Percentiles rank a stretch among this genome's conserved stretches.
phyloP scores from a whole-genome alignment of 768 basidiomycete genomes.

The Leccinum ochraceum region DNA sequence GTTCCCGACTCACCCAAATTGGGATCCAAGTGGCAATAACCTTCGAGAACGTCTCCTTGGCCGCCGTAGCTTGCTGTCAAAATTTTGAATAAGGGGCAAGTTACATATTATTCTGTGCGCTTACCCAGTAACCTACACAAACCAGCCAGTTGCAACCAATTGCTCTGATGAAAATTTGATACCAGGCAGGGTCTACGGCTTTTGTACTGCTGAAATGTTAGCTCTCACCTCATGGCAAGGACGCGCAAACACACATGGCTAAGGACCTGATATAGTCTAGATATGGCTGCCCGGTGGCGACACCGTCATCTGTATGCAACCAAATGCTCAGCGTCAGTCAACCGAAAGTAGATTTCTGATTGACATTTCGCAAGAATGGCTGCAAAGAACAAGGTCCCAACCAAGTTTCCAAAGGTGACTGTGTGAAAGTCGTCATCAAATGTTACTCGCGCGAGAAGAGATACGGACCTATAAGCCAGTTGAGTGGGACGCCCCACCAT shows the following conservation, averaged over 20 bases:
- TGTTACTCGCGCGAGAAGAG: background rate
- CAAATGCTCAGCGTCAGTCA: background rate
- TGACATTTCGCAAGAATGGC: slow-evolving; percentile 67
- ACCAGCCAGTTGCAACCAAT: slow-evolving; percentile 82
- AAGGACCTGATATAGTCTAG: slow-evolving; percentile 50
- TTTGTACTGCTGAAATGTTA: slow-evolving; percentile 46
- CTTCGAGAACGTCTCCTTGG: slow-evolving; percentile 70
- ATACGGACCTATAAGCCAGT: slow-evolving; percentile 64
- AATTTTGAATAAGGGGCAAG: slow-evolving; percentile 1
- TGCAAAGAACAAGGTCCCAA: slow-evolving; percentile 69
- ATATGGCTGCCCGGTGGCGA: slow-evolving; percentile 62
- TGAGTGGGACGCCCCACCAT: slow-evolving; percentile 67
- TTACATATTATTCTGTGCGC: slow-evolving; percentile 12
- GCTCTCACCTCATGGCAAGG: background rate
- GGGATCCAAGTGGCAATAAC: slow-evolving; percentile 70
- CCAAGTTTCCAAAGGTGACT: slow-evolving; percentile 72
- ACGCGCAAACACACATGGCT: slow-evolving; percentile 48
- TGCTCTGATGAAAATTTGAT: slow-evolving; percentile 74
- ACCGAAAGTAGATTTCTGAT: slow-evolving; percentile 19
- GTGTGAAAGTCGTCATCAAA: background rate
- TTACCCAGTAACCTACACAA: slow-evolving; percentile 61
- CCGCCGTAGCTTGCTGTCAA: slow-evolving; percentile 64
- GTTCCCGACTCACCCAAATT: slow-evolving; percentile 55
- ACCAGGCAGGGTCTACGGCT: slow-evolving; percentile 64
- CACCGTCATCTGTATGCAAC: slow-evolving; percentile 49